phyloP scores from a whole-genome alignment of 73 alveolate genomes.

The Paramecium biaurelia region DNA sequence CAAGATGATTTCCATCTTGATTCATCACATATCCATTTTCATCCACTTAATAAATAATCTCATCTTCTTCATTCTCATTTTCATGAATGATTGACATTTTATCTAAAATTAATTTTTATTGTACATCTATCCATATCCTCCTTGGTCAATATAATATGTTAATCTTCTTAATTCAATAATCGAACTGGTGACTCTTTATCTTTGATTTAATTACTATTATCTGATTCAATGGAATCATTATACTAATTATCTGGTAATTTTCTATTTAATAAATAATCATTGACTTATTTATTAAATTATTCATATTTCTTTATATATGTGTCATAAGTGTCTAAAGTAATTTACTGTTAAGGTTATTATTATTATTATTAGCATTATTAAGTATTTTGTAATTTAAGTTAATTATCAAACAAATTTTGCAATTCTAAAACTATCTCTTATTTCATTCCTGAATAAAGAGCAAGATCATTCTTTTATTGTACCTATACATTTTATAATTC shows the following conservation, averaged over 20 bases:
- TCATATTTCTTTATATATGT: not conserved
- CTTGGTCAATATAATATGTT: not conserved
- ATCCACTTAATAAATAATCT: not conserved
- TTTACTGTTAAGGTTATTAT: not conserved
- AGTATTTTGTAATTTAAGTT: not conserved
- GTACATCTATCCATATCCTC: not conserved
- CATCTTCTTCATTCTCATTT: not conserved
- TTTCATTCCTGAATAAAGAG: not conserved
- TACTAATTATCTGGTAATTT: not conserved
- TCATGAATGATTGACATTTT: not conserved
- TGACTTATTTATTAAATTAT: not conserved
- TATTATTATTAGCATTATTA: not conserved
- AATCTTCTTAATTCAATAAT: not conserved
- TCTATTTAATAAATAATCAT: not conserved
- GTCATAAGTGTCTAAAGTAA: not conserved
- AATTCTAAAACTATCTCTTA: not conserved
- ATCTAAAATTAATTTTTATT: not conserved
- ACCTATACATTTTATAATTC: not conserved
- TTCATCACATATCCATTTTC: not conserved
- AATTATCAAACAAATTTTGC: not conserved
- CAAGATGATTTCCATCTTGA: not conserved
- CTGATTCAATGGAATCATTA: not conserved
- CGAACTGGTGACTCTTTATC: not conserved
- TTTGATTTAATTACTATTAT: not conserved
- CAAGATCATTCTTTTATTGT: not conserved